Conservation (phyloP, 2,329 filamentous ascomycete genomes). For the Botrytis sinoallii region DNA sequence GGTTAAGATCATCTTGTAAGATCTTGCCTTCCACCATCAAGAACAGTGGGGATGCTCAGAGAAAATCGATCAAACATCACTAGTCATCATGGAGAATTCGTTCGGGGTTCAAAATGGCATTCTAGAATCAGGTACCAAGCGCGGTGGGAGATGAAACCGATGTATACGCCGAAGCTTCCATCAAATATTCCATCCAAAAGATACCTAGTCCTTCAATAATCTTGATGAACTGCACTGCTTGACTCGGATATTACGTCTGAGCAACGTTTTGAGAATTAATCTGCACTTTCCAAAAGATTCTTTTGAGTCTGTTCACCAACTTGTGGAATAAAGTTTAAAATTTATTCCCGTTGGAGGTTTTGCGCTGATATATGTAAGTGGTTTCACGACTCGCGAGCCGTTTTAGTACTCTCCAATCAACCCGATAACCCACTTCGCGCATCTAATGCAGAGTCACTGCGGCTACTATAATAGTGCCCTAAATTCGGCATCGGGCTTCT, state of each 20-base stretch:
- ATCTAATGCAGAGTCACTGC: constrained; percentile 8
- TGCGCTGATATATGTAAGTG: background rate
- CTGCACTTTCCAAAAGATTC: constrained; percentile 1
- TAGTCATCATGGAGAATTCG: background rate
- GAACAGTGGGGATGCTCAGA: background rate
- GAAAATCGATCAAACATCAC: background rate
- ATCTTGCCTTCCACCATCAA: background rate
- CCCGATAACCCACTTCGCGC: constrained; percentile 1
- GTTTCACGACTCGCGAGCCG: background rate
- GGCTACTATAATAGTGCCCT: background rate
- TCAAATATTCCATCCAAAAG: background rate
- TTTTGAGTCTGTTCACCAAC: background rate
- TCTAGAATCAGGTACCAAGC: constrained; percentile 8
- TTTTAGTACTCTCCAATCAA: background rate
- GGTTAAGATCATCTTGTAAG: background rate
- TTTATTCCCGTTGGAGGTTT: background rate
- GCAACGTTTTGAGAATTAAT: background rate
- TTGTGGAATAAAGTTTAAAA: background rate
- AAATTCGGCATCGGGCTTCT: background rate
- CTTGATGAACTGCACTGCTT: background rate
- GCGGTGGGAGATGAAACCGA: background rate
- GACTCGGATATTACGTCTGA: constrained; percentile 2
- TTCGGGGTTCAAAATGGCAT: background rate
- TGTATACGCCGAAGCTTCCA: background rate
- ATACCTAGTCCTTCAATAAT: background rate